phyloP scores from a whole-genome alignment of 805 yeast genomes.

The Candida ipomoeae region DNA sequence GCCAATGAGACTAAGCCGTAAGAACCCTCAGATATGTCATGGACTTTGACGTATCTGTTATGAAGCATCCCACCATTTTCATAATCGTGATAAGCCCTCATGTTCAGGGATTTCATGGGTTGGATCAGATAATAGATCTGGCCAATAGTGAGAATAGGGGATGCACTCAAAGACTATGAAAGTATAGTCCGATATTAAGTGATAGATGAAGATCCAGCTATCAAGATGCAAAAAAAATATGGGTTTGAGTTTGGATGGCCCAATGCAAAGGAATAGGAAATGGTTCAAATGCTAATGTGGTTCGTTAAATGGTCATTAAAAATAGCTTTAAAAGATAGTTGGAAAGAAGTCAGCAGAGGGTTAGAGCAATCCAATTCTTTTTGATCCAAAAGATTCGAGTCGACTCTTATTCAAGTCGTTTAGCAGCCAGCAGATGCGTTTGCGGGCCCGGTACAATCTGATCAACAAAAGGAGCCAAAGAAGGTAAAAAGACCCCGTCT shows the following conservation, averaged over 20 bases:
- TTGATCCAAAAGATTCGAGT: not conserved
- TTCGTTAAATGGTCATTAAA: conserved; percentile 5
- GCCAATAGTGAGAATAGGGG: not conserved
- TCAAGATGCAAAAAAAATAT: not conserved
- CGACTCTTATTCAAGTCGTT: not conserved
- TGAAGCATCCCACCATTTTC: conserved; percentile 47
- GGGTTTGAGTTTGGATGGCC: not conserved
- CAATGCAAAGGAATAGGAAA: conserved; percentile 1
- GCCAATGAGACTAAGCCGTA: conserved; percentile 91
- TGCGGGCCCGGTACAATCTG: conserved; percentile 1
- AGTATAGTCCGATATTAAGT: not conserved
- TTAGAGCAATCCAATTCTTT: not conserved
- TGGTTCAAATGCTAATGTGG: conserved; percentile 4
- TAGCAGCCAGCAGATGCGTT: not conserved
- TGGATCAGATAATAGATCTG: not conserved
- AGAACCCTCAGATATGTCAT: conserved; percentile 85
- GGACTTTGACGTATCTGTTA: conserved; percentile 61
- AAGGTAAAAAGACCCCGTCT: not conserved
- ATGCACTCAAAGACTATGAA: not conserved
- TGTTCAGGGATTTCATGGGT: conserved; percentile 8
- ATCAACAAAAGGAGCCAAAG: not conserved
- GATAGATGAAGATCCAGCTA: not conserved
- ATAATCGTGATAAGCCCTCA: conserved; percentile 40
- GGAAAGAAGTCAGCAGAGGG: not conserved
- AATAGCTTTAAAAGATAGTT: not conserved